phyloP scores from a whole-genome alignment of 306 rosid genomes.

The Coriaria nepalensis region DNA sequence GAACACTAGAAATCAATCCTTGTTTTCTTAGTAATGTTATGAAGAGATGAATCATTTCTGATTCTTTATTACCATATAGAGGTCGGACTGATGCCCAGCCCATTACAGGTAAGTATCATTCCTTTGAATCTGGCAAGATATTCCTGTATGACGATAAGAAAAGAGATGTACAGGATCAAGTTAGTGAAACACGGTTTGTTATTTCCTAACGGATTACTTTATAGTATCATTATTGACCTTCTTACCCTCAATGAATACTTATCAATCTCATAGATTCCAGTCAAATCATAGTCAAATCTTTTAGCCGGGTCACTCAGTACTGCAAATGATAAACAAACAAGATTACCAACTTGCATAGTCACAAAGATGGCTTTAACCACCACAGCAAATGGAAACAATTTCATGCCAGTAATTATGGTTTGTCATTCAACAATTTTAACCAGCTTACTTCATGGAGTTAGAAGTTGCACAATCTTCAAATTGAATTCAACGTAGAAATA shows the following conservation, averaged over 20 bases:
- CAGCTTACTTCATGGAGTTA: no score
- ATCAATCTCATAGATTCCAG: slow-evolving; percentile 52
- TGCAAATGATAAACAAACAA: slow-evolving; percentile 13
- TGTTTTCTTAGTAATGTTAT: background rate
- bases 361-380: background rate
- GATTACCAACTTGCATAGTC: background rate
- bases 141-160: slow-evolving; percentile 32
- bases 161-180: background rate
- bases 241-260: slow-evolving; percentile 61
- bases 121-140: slow-evolving; percentile 70
- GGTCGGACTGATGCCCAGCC: slow-evolving; percentile 48
- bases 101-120: slow-evolving; percentile 79
- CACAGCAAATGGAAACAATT: no score
- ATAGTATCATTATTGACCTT: background rate
- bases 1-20: no score
- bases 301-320: slow-evolving; percentile 58
- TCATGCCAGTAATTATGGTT: no score
- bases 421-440: no score
- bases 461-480: no score
- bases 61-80: slow-evolving; percentile 32
- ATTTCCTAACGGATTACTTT: background rate
- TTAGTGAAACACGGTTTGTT: background rate
- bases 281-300: slow-evolving; percentile 53
- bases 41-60: slow-evolving; percentile 2
- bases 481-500: no score